Evolutionary conservation across 306 rosid genomes (phyloP).

Genomic region (Myrica gale): DNA sequence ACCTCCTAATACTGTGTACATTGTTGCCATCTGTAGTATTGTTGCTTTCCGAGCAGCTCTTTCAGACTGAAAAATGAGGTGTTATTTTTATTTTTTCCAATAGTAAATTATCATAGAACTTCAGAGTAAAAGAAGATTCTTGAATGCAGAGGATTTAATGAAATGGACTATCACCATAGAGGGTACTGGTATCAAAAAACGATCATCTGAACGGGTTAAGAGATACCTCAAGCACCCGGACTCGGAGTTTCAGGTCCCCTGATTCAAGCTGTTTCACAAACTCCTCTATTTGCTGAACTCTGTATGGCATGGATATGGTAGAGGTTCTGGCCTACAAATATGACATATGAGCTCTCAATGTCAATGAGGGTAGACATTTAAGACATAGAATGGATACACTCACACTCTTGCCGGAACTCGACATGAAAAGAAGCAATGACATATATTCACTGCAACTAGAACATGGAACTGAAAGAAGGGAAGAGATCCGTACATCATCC

Average conservation of each 20-base stretch:
- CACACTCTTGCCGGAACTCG: neutral
- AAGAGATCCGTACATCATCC: conserved; percentile 53
- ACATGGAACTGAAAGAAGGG: conserved; percentile 19
- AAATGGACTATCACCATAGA: neutral
- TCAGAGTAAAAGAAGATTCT: neutral
- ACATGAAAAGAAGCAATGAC: conserved; percentile 4
- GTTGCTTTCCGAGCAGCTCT: conserved; percentile 92
- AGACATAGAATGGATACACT: neutral
- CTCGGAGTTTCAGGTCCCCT: conserved; percentile 90
- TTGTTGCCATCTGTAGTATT: conserved; percentile 77
- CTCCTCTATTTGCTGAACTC: conserved; percentile 90
- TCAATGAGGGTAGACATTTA: neutral
- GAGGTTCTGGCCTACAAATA: conserved; percentile 67
- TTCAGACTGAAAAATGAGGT: conserved; percentile 56
- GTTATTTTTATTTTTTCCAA: conserved; percentile 11
- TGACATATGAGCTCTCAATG: conserved; percentile 2
- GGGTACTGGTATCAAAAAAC: neutral
- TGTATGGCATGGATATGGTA: conserved; percentile 92
- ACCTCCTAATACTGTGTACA: conserved; percentile 79
- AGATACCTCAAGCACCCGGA: conserved; percentile 87
- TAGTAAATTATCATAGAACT: neutral
- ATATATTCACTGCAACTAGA: conserved; percentile 3
- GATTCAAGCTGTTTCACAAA: conserved; percentile 80
- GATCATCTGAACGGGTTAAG: neutral
- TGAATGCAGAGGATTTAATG: neutral